Evolutionary conservation across 371 early-diverging fungal genomes (phyloP).

Genomic region (Mucor indicus): DNA sequence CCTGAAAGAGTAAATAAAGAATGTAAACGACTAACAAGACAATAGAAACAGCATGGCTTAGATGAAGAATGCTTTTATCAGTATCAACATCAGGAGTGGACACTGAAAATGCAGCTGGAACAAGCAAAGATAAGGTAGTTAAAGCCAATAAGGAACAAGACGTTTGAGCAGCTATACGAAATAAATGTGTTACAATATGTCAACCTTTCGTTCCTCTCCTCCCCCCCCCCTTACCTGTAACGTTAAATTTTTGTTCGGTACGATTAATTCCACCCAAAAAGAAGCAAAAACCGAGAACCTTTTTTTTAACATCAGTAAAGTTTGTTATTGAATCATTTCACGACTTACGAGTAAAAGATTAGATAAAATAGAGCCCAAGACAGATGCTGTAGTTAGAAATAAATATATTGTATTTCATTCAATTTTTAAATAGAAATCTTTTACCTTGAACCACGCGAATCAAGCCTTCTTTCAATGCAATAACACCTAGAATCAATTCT

Average conservation of each 20-base stretch:
- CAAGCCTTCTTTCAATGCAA: conserved; percentile 73
- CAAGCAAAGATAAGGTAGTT: conserved; percentile 70
- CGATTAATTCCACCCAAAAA: conserved; percentile 26
- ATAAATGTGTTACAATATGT: not conserved
- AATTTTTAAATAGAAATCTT: not conserved
- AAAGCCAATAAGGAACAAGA: conserved; percentile 75
- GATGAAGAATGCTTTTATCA: conserved; percentile 45
- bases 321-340: not conserved
- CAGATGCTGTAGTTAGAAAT: conserved; percentile 22
- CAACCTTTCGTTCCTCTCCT: not conserved
- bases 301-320: not conserved
- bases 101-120: conserved; percentile 79
- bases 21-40: conserved; percentile 69
- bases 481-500: conserved; percentile 72
- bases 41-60: conserved; percentile 74
- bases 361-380: conserved; percentile 44
- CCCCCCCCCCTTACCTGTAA: conserved; percentile 25
- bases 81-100: conserved; percentile 19
- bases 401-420: not conserved
- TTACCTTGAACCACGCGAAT: conserved; percentile 71
- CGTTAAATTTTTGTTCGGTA: conserved; percentile 39
- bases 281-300: conserved; percentile 37
- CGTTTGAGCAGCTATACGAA: conserved; percentile 63
- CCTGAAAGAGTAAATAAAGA: conserved; percentile 71
- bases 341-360: conserved; percentile 44